Base-by-base conservation (phyloP, 768 basidiomycete species). In the Rossbeevera mucosa region DNA sequence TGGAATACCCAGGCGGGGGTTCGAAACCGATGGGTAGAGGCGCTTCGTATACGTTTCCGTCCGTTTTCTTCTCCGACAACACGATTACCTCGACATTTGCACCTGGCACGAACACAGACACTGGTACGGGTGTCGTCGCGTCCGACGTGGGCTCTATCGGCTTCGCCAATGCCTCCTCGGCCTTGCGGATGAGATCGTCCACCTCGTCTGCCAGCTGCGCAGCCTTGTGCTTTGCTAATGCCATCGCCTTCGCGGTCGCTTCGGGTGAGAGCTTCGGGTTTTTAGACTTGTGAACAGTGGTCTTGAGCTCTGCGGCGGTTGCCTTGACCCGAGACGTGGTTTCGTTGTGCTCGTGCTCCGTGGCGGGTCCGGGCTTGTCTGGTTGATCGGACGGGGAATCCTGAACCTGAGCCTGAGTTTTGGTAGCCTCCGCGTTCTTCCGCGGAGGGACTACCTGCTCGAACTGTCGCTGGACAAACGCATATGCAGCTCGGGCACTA, bases 21-120 rank as follows among this genome's bases (percentile, higher is more conserved):
- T 97, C 94, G 66, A 90, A 91, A 12, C 94, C 95, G 47, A 99
- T 71, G n/a, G 95, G 96, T 21, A 98, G 76, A 6, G 86, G 85
- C 16, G 72, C 78, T 42, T 73, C 70, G 64, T 95, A 95, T 5
- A 65, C 47, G 42, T 72, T 72, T 25, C 30, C 2, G 7, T 72
- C 71, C 55, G 51, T 48, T 46, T 65, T 55, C 9, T 56, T 53
- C 24, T 64, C 65, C 2, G 61, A 49, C 44, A 63, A 50, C 18
- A 66, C 55, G n/a, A 68, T 43, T 18, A 70, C 46, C 16, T 68
- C 65, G 3, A 61, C 61, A 8, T 60, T 57, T 31, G 47, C 59
- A 14, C 66, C 57, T 11, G 43, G 16, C n/a, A 36, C n/a, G 9
- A 9, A n/a, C 33, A 28, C 16, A 18, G 44, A 13, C 9, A 5